Conservation (phyloP, 176 grass and related monocot genomes). For the Bothriochloa decipiens region DNA sequence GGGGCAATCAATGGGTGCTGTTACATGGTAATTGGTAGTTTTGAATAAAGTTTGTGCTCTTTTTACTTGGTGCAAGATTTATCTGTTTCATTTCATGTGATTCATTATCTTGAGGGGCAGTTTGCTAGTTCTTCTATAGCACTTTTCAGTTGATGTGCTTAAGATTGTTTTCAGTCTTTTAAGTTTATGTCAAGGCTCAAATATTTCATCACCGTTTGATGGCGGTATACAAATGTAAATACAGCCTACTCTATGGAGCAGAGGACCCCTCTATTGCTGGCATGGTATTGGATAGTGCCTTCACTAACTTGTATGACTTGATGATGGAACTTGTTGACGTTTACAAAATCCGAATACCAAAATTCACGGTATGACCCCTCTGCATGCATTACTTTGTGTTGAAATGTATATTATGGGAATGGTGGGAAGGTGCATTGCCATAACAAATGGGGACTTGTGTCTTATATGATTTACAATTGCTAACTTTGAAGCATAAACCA, state of each 20-base stretch:
- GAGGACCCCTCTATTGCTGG: constrained; percentile 93
- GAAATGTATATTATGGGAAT: constrained; percentile 22
- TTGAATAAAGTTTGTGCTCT: constrained; percentile 24
- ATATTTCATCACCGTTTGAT: constrained; percentile 20
- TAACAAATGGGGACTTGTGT: neutral
- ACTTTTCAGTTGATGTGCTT: constrained; percentile 1
- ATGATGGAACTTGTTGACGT: constrained; percentile 99
- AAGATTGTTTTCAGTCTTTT: constrained; percentile 26
- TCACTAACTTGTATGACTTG: constrained; percentile 90
- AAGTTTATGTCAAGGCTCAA: constrained; percentile 1
- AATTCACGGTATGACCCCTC: constrained; percentile 75
- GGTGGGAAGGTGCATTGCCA: constrained; percentile 11
- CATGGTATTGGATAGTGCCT: constrained; percentile 96
- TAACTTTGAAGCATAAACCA: constrained; percentile 4
- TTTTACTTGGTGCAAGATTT: constrained; percentile 22
- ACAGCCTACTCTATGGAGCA: constrained; percentile 90
- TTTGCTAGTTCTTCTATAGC: constrained; percentile 26
- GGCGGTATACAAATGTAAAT: constrained; percentile 28
- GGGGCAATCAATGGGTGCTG: constrained; percentile 97
- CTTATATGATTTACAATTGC: neutral
- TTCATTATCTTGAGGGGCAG: constrained; percentile 7
- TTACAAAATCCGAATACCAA: constrained; percentile 95
- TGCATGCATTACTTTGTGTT: constrained; percentile 2
- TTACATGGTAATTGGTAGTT: constrained; percentile 78
- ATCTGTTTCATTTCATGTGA: constrained; percentile 18